Percentiles rank a stretch among this genome's conserved stretches.
These are phyloP conservation scores for Phytopythium vexans DNA, from an alignment of 352 stramenopile genomes.

Conservation along the genomic window DNA sequence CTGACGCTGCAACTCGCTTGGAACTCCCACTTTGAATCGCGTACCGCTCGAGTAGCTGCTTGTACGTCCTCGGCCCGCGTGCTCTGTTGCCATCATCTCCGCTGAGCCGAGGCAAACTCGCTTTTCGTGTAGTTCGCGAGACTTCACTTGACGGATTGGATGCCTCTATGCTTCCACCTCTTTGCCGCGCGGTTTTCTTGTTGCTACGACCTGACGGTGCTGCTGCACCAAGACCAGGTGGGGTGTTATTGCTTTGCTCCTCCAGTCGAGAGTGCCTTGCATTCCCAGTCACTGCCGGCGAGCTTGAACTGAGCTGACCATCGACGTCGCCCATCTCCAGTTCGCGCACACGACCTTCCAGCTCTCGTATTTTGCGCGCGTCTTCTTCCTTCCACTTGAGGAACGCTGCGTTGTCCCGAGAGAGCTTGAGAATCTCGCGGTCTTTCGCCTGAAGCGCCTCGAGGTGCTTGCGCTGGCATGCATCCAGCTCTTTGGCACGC, in stretches of 20 bases:
- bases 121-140: background rate
- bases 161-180: no score
- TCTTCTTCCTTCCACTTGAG: constrained; percentile 63
- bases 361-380: constrained; percentile 38
- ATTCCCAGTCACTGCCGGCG: background rate
- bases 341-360: constrained; percentile 44
- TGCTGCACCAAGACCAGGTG: no score
- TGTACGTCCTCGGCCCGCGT: constrained; percentile 19
- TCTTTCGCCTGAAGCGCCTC: constrained; percentile 63
- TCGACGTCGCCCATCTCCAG: constrained; percentile 16
- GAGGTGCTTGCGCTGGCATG: constrained; percentile 39
- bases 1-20: background rate
- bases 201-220: no score
- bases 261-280: no score
- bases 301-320: background rate
- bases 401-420: constrained; percentile 60
- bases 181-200: no score
- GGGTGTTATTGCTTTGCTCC: no score
- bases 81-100: background rate
- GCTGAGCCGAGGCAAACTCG: background rate
- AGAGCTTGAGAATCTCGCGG: constrained; percentile 46
- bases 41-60: constrained; percentile 39
- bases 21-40: constrained; percentile 20
- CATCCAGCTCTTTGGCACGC: constrained; percentile 56
- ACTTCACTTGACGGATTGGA: no score